Percentiles rank a stretch among this genome's conserved stretches.
Conservation (phyloP, 1,284 basidiomycete species). For the Malassezia furfur region DNA sequence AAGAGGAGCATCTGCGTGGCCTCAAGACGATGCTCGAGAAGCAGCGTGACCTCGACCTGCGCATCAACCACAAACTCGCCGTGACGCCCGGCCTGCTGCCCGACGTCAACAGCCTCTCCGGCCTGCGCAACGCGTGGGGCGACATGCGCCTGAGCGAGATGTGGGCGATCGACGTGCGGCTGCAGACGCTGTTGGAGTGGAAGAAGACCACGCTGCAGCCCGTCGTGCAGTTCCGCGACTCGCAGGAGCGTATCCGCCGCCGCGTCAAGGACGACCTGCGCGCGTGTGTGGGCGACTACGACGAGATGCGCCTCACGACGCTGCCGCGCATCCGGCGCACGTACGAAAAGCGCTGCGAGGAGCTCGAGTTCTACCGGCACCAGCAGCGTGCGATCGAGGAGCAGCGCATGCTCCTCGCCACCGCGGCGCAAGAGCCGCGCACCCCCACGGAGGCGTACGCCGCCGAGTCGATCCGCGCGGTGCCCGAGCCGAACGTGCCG, state of each 20-base stretch:
- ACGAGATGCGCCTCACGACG: constrained; percentile 35
- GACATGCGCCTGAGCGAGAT: constrained; percentile 17
- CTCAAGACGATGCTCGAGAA: constrained; percentile 25
- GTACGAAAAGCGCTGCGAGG: constrained; percentile 43
- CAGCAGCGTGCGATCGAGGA: constrained; percentile 44
- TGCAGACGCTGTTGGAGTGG: constrained; percentile 28
- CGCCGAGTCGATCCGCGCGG: neutral
- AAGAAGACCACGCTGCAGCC: constrained; percentile 30
- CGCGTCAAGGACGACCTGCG: constrained; percentile 39
- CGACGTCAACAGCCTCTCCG: constrained; percentile 23
- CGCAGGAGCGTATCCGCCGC: constrained; percentile 39
- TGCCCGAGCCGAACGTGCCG: neutral
- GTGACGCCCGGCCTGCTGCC: constrained; percentile 24
- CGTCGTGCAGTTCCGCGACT: constrained; percentile 35
- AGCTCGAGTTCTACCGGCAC: constrained; percentile 22
- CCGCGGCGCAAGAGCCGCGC: neutral
- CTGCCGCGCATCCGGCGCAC: constrained; percentile 30
- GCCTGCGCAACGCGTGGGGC: constrained; percentile 17
- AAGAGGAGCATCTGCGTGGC: constrained; percentile 37
- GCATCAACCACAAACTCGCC: constrained; percentile 29
- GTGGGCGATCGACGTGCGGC: constrained; percentile 27
- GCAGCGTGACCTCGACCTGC: constrained; percentile 37
- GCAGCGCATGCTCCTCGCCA: constrained; percentile 30
- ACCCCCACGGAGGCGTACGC: neutral
- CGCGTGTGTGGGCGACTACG: constrained; percentile 30